Evolutionary conservation across 768 basidiomycete species (phyloP), one percentile per base, ranked within the genome.

Genomic region (Mycena filopes): DNA sequence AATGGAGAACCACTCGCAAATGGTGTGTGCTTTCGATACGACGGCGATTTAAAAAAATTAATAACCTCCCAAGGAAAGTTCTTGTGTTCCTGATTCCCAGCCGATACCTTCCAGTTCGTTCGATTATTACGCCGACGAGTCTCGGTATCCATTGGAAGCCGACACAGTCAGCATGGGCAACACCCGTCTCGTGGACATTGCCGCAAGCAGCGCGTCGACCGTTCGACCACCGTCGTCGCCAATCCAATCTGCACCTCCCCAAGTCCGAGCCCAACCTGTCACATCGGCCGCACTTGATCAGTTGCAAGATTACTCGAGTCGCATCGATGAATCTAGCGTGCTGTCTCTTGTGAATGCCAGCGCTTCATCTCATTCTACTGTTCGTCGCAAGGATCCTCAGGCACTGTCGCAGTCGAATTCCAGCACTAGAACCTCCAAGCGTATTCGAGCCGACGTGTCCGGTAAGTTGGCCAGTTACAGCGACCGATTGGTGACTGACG

Each of bases 1-100:
- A 4, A 62, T 78, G 36, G 73, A 73, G 26, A 74, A 76, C 8
- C 77, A 76, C 31, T 80, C 81, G 9, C 79, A 81, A 48, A 72
- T 79, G 58, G 83, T 80, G 59, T 49, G 72, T 73, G 49, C 54
- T 56, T 25, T 20, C 48, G 46, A n/a, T n/a, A n/a, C n/a, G n/a
- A n/a, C n/a, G n/a, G n/a, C 5, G 41, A 29, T 6, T n/a, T 31
- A n/a, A 21, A 18, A 23, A 5, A 26, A 36, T 41, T 28, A 23
- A 47, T 40, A 48, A 2, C 3, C 26, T 13, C 11, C 38, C n/a
- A n/a, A 65, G 67, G 67, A 46, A 18, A 56, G 65, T 61, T 73
- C 72, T 7, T 61, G 51, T 51, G 66, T 76, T 23, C 72, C 75
- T 40, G 78, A 76, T 69, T 75, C 80, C 12, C 78, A 81, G 46